Conservation (phyloP, 139 green algal species). For the Ettlia oleoabundans region DNA sequence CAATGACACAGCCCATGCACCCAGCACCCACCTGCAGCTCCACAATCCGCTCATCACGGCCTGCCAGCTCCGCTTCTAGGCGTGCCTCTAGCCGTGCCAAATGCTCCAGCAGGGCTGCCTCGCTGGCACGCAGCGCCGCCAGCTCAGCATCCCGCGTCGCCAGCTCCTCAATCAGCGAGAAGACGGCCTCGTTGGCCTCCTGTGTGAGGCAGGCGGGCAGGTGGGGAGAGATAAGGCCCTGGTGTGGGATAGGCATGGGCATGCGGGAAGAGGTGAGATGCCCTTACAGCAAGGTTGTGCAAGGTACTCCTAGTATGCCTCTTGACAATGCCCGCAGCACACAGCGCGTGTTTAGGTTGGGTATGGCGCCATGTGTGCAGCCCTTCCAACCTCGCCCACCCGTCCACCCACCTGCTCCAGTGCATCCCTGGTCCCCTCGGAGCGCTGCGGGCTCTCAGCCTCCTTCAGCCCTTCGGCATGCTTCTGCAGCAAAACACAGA, state of each 20-base stretch:
- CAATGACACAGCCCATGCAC: too few relatives aligned
- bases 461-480: constrained; percentile 2
- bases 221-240: too few relatives aligned
- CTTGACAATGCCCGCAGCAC: neutral
- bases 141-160: constrained; percentile 14
- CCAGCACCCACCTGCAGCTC: constrained; percentile 4
- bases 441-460: constrained; percentile 13
- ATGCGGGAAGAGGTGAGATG: too few relatives aligned
- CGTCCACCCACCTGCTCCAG: neutral
- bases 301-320: too few relatives aligned
- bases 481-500: too few relatives aligned
- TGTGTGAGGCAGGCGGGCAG: too few relatives aligned
- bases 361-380: neutral
- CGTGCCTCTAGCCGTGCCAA: neutral
- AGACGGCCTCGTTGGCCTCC: constrained; percentile 34
- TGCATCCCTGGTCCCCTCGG: neutral
- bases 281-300: too few relatives aligned
- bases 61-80: neutral
- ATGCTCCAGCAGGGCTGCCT: constrained; percentile 6
- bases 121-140: neutral
- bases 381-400: neutral
- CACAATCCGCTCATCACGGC: neutral
- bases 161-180: constrained; percentile 27
- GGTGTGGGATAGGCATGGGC: too few relatives aligned
- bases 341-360: neutral